Percentiles rank a stretch among this genome's conserved stretches.
Evolutionary conservation across 495 filamentous ascomycete genomes (phyloP).

Genomic region (Venustampulla echinocandica): DNA sequence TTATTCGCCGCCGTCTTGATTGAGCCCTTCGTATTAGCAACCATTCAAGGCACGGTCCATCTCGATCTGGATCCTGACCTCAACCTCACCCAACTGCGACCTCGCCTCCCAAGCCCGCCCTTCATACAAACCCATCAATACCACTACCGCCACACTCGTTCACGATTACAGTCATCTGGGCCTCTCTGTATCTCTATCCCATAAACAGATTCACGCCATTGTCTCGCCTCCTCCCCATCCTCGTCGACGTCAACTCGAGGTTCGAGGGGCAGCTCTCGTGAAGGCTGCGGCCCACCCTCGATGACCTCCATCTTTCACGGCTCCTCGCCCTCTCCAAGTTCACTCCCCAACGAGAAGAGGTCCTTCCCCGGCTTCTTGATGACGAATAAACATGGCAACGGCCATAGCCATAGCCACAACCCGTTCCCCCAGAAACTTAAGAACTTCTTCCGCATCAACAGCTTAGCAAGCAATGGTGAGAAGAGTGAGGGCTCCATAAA

Average conservation of each 20-base stretch:
- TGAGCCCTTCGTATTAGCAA: too few species aligned
- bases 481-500: conserved; percentile 25
- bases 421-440: conserved; percentile 76
- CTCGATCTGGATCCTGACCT: too few species aligned
- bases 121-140: too few species aligned
- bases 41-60: too few species aligned
- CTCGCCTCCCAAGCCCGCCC: too few species aligned
- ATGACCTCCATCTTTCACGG: conserved; percentile 23
- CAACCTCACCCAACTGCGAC: too few species aligned
- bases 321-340: conserved; percentile 18
- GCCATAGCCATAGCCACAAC: conserved; percentile 27
- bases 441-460: conserved; percentile 97
- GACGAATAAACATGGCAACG: conserved; percentile 26
- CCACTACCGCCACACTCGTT: too few species aligned
- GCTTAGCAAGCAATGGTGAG: conserved; percentile 44
- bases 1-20: too few species aligned
- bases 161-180: too few species aligned
- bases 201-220: too few species aligned
- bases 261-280: conserved; percentile 20
- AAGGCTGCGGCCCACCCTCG: conserved; percentile 13
- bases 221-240: too few species aligned
- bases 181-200: too few species aligned
- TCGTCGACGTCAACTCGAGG: background rate
- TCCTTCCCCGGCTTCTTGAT: conserved; percentile 21
- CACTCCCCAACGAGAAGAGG: conserved; percentile 23